Base-by-base conservation (phyloP, 352 stramenopile species). In the Phytopythium vexans region DNA sequence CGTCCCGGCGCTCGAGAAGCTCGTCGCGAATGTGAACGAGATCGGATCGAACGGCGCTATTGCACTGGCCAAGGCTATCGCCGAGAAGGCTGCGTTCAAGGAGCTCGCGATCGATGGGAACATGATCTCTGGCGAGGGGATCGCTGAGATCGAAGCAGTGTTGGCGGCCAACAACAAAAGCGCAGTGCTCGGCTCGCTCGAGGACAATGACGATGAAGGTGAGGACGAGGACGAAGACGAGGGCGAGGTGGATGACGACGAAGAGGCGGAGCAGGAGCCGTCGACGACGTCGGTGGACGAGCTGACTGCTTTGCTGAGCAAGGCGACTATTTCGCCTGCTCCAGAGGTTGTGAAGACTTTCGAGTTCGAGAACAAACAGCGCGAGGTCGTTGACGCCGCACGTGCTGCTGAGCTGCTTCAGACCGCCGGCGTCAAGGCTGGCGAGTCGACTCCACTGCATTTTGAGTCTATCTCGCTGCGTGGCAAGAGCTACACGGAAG, bases 11-110 rank as follows among this genome's bases (percentile, higher is more conserved):
- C 68, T 97, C 41, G 71, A 94, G 58, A 91, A 82, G 73, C 56
- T 97, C 39, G 77, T 96, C 10, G 68, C 81, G 46, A 96, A 93
- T 52, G 74, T 85, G 35, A 97, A 95, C 58, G 83, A 97, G 67
- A 92, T 97, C 53, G 79, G 85, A 14, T 86, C 86, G 14, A 88
- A 73, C n/a, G 92, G 92, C n/a, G 90, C 86, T 3, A 41, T 89
- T 34, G 88, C 88, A 32, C 70, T 98, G 0, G 80, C 86, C 1
- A 68, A 77, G 37, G 74, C 77, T 31, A 60, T 89, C 21, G 74
- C 62, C 0, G 59, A 66, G 31, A 95, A 95, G 68, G 32, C 66
- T 16, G 11, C 46, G 14, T 71, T 95, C 39, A 60, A 56, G 41
- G 65, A 64, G n/a, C 56, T 95, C 11, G 68, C 89, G 49, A 75